Evolutionary conservation across 345 rosid species (phyloP), one percentile per base, ranked within the genome.

Genomic region (Camelina neglecta): DNA sequence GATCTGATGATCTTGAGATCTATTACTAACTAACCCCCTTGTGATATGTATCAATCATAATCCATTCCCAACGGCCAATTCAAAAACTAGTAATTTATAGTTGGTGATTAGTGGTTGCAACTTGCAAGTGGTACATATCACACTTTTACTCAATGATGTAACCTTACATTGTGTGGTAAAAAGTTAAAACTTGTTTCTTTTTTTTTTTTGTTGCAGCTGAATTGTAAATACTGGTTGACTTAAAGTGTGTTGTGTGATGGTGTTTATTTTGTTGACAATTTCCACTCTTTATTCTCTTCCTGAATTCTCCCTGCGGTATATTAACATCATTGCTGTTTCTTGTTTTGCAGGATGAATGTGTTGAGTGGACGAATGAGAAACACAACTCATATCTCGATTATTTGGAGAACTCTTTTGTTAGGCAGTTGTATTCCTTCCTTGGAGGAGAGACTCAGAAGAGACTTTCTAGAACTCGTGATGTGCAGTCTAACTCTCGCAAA

Each of bases 281-380:
- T 11, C 0, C 15, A 67, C 23, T 8, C 23, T 58, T 33, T 33
- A n/a, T 59, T 8, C 9, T 36, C 13, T 36, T 47, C 0, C 57
- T 57, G 49, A 31, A 55, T 47, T 39, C 44, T 41, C 47, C 47
- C 8, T 35, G 21, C 21, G 0, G 0, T 54, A 2, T 15, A 58
- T 48, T 55, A 36, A 65, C 44, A 75, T 60, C 24, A 44, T 56
- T 20, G 23, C 11, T 5, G 13, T 38, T 64, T 73, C 15, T 23
- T 55, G 29, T 29, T 49, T 45, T 10, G 79, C 87, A 88, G 90
- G 88, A 83, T 33, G 77, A 75, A 42, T 65, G 80, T 36, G 65
- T 13, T 64, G 84, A 12, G 56, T 92, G 96, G 97, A 92, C 96
- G 26, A 79, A 90, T 80, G 92, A 90, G 86, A 90, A 79, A 74